Evolutionary conservation across 2,329 filamentous ascomycete species (phyloP), one percentile per base, ranked within the genome.

Genomic region (Stemphylium vesicarium): DNA sequence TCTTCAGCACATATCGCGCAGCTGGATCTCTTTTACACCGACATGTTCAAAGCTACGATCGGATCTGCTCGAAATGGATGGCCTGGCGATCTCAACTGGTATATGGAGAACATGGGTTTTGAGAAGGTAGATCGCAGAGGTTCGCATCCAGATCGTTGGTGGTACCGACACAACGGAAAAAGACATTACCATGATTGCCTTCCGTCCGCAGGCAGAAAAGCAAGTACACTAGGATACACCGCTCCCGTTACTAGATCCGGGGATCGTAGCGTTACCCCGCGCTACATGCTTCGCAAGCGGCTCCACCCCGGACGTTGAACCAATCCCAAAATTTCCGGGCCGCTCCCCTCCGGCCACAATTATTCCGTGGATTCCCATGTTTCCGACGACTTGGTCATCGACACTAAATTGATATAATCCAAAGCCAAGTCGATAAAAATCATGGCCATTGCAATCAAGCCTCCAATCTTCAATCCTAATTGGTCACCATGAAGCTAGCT

Each of bases 401-500:
- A 33, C 24, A 29, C 6, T 11, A 22, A 29, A 13, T n/a, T 18
- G 12, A 40, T 38, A 50, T 44, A 18, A 38, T 15, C 31, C 13
- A 10, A 9, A 50, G 46, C 35, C 39, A 39, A 39, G 24, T n/a
- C 10, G 26, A 18, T 13, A 20, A 10, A 13, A 11, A n/a, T 22
- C 5, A 33, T 36, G 35, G 35, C 18, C 1, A 22, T 6, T 11
- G 4, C n/a, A 16, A 15, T 46, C n/a, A 35, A 36, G 31, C 20
- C 4, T 32, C 29, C 15, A 15, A 5, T 18, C 15, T 32, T 20
- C 16, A 11, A n/a, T 15, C 36, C 24, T 16, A 15, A 16, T n/a
- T 31, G 15, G 33, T 32, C 13, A 56, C 12, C 37, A 66, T 66
- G 64, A 62, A 38, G 33, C 37, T 62, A 20, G 20, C 35, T 29